These are phyloP conservation scores for Tetramitus jugosus DNA, from an alignment of 208 protist species.

Conservation along the genomic window DNA sequence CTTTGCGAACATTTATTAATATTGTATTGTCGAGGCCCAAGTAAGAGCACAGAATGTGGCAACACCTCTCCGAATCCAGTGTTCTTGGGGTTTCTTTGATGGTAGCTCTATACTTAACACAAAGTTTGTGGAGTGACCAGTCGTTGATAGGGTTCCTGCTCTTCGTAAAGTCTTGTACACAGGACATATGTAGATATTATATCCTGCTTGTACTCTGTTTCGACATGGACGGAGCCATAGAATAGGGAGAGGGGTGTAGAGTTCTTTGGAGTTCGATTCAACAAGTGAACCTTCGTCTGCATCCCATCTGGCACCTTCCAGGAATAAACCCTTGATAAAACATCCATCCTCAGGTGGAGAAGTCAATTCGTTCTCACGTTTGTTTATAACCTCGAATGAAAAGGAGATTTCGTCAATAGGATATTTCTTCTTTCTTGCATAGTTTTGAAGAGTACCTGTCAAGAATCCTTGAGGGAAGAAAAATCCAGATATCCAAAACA, in stretches of 20 bases:
- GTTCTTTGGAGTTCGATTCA: constrained; percentile 55
- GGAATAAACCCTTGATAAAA: constrained; percentile 54
- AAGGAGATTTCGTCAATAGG: constrained; percentile 81
- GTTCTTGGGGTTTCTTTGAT: constrained; percentile 32
- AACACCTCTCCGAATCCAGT: constrained; percentile 54
- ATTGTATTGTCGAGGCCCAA: constrained; percentile 23
- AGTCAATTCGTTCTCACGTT: background rate
- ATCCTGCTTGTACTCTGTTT: background rate
- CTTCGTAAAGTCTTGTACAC: constrained; percentile 91
- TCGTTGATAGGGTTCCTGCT: constrained; percentile 87
- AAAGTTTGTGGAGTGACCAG: constrained; percentile 96
- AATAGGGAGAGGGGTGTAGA: constrained; percentile 70
- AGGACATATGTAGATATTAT: constrained; percentile 44
- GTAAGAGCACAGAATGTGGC: constrained; percentile 49
- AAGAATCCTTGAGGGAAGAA: constrained; percentile 93
- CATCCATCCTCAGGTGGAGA: constrained; percentile 39
- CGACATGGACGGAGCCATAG: constrained; percentile 73
- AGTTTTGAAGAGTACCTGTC: constrained; percentile 85
- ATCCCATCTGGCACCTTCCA: constrained; percentile 66
- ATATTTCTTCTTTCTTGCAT: constrained; percentile 75
- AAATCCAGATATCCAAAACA: constrained; percentile 91
- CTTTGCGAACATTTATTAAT: no score
- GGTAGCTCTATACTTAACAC: constrained; percentile 87
- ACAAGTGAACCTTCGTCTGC: constrained; percentile 27
- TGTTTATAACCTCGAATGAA: constrained; percentile 26